phyloP scores from a whole-genome alignment of 768 basidiomycete genomes.

The Saitozyma sp. region DNA sequence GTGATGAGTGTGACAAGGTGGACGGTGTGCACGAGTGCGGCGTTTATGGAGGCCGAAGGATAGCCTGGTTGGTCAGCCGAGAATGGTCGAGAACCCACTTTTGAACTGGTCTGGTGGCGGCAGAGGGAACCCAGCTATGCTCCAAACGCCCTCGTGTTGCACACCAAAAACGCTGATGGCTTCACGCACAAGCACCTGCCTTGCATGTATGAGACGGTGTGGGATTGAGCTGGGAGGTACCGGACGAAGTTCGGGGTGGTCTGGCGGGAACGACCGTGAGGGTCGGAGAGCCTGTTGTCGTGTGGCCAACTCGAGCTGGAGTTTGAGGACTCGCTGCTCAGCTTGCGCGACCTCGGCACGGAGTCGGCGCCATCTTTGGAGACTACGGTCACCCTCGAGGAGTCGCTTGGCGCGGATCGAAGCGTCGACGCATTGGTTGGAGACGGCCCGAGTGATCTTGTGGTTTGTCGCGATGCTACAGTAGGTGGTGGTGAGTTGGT shows the following conservation, averaged over 20 bases:
- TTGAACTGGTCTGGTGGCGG: constrained; percentile 26
- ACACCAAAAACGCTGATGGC: constrained; percentile 40
- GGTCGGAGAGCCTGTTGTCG: background rate
- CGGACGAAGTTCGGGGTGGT: background rate
- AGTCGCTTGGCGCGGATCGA: too few species aligned
- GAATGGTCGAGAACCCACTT: constrained; percentile 15
- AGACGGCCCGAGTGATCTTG: background rate
- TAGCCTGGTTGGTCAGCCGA: constrained; percentile 16
- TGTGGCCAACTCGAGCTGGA: background rate
- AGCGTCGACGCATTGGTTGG: too few species aligned
- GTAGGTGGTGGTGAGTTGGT: background rate
- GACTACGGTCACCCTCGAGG: background rate
- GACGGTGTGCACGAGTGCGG: constrained; percentile 34
- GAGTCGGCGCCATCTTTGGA: constrained; percentile 20
- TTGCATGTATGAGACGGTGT: constrained; percentile 28
- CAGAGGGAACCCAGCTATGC: constrained; percentile 36
- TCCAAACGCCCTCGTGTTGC: constrained; percentile 22
- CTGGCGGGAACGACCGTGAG: background rate
- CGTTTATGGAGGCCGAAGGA: constrained; percentile 35
- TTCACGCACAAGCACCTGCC: constrained; percentile 39
- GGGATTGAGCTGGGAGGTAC: constrained; percentile 14
- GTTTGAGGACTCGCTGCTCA: constrained; percentile 10
- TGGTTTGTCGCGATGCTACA: constrained; percentile 5
- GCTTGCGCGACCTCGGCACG: constrained; percentile 27
- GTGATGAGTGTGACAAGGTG: constrained; percentile 46